phyloP scores from a whole-genome alignment of 148 eudicot genomes.

The Tetragonia tetragonoides region DNA sequence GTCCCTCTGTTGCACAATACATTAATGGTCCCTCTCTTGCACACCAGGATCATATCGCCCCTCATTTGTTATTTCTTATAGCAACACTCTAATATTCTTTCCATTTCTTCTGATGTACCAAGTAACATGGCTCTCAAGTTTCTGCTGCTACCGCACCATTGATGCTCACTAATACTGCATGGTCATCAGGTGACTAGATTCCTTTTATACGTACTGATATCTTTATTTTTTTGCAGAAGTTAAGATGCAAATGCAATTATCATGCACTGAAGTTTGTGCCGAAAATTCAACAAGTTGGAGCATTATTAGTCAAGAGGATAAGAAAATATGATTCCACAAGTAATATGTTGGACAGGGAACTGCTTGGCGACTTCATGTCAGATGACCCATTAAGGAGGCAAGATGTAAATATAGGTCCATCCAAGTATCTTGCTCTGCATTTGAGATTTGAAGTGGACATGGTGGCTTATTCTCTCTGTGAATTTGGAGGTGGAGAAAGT shows the following conservation, averaged over 20 bases:
- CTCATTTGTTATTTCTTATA: not conserved
- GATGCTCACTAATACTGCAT: not conserved
- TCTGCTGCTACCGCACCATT: not conserved
- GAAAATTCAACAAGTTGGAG: slow-evolving; percentile 62
- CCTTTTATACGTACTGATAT: not conserved
- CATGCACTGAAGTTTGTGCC: slow-evolving; percentile 83
- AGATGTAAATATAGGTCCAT: slow-evolving; percentile 24
- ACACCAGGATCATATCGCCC: not conserved
- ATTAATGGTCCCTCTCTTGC: not conserved
- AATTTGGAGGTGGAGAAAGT: slow-evolving; percentile 82
- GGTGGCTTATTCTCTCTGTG: slow-evolving; percentile 95
- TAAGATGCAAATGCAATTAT: slow-evolving; percentile 96
- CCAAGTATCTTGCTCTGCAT: slow-evolving; percentile 85
- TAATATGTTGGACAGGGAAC: slow-evolving; percentile 56
- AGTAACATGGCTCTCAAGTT: not conserved
- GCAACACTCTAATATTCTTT: too few species aligned
- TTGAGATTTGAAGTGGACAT: slow-evolving; percentile 93
- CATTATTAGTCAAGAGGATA: slow-evolving; percentile 63
- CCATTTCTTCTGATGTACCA: too few species aligned
- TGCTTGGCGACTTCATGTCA: slow-evolving; percentile 65
- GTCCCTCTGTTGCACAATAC: not conserved
- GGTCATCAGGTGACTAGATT: slow-evolving; percentile 5
- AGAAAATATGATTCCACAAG: slow-evolving; percentile 42
- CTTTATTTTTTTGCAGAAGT: slow-evolving; percentile 45
- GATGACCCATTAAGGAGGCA: slow-evolving; percentile 27